Percentiles rank a stretch among this genome's conserved stretches.
These are phyloP conservation scores for Talaromyces stipitatus DNA, from an alignment of 495 filamentous ascomycete genomes.

Conservation along the genomic window DNA sequence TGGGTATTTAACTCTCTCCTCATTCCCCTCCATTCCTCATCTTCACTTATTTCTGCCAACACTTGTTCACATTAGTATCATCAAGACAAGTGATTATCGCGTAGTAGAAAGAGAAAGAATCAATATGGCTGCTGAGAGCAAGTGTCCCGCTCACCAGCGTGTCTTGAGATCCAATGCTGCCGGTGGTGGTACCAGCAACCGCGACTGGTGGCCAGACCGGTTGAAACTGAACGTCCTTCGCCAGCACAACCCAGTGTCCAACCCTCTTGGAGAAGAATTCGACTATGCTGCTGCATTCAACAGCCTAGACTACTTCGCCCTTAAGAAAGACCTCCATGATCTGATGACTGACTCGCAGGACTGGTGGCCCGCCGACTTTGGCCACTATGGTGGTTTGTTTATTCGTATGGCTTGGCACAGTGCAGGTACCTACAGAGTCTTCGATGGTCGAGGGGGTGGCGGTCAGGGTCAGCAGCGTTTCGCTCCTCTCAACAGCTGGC, in stretches of 20 bases:
- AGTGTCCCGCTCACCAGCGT: conserved; percentile 42
- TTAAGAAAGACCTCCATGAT: conserved; percentile 60
- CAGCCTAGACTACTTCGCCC: conserved; percentile 57
- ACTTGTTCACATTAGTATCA: neutral
- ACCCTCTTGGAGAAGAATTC: conserved; percentile 52
- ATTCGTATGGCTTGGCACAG: conserved; percentile 74
- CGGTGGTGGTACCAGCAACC: conserved; percentile 54
- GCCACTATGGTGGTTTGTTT: conserved; percentile 70
- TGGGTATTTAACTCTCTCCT: neutral
- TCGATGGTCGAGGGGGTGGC: conserved; percentile 64
- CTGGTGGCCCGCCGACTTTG: conserved; percentile 72
- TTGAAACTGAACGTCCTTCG: conserved; percentile 63
- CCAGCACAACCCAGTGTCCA: conserved; percentile 54
- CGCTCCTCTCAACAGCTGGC: conserved; percentile 73
- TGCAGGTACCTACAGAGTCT: conserved; percentile 64
- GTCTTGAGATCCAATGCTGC: conserved; percentile 41
- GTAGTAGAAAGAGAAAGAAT: neutral
- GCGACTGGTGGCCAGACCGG: conserved; percentile 63
- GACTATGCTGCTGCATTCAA: conserved; percentile 65
- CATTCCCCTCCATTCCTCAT: neutral
- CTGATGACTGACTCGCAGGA: conserved; percentile 71
- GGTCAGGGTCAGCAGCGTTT: conserved; percentile 67
- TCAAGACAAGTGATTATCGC: neutral
- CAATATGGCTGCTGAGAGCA: conserved; percentile 7
- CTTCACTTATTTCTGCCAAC: neutral